Conservation (phyloP, 345 rosid species). For the Tarenaya hassleriana region DNA sequence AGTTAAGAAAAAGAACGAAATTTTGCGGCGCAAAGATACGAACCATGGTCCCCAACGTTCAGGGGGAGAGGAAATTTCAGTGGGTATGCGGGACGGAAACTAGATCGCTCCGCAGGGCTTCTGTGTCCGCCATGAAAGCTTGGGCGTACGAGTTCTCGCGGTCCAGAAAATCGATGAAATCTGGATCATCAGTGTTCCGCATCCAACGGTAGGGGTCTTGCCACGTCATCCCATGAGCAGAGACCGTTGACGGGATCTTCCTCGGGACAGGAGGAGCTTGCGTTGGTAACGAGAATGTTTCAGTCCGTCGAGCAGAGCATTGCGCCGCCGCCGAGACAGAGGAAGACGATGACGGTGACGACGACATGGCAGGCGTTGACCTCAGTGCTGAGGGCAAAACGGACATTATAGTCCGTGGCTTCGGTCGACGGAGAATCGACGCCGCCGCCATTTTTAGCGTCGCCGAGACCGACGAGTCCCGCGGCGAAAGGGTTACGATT, state of each 20-base stretch:
- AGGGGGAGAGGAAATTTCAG: slow-evolving; percentile 53
- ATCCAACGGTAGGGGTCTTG: slow-evolving; percentile 87
- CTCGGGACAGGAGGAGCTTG: slow-evolving; percentile 50
- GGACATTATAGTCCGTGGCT: too few species aligned
- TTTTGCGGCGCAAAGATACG: too few species aligned
- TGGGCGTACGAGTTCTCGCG: slow-evolving; percentile 68
- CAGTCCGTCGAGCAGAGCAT: slow-evolving; percentile 31
- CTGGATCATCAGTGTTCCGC: slow-evolving; percentile 47
- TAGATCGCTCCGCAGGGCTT: slow-evolving; percentile 37
- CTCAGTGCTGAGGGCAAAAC: neutral
- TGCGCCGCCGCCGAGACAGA: slow-evolving; percentile 34
- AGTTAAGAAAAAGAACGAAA: too few species aligned
- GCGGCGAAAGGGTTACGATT: too few species aligned
- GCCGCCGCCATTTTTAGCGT: too few species aligned
- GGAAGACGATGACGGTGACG: slow-evolving; percentile 33
- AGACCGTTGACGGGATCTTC: slow-evolving; percentile 45
- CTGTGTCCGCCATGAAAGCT: slow-evolving; percentile 81
- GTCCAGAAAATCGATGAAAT: slow-evolving; percentile 43
- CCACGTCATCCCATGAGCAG: slow-evolving; percentile 53
- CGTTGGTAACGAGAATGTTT: slow-evolving; percentile 35
- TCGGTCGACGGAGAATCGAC: too few species aligned
- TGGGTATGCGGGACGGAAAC: slow-evolving; percentile 49
- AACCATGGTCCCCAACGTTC: slow-evolving; percentile 93
- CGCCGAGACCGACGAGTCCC: too few species aligned
- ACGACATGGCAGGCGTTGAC: slow-evolving; percentile 16